A percentile compares a stretch with the other conserved stretches of the same genome.
These are phyloP conservation scores for Entonaema liquescens DNA, from an alignment of 495 filamentous ascomycete genomes.

Conservation along the genomic window DNA sequence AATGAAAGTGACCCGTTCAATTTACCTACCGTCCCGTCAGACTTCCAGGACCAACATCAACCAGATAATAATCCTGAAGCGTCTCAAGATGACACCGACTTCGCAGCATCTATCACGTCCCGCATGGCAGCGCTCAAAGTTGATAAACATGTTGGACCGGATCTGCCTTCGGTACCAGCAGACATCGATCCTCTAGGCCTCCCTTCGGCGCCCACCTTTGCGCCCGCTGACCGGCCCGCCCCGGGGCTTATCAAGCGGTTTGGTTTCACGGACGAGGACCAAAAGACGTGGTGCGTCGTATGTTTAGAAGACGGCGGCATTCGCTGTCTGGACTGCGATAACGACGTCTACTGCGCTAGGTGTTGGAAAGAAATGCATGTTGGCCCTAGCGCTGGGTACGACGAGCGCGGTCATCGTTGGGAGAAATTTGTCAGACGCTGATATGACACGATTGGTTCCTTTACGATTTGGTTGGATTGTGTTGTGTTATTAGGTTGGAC, in stretches of 20 bases:
- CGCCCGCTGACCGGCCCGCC: constrained; percentile 52
- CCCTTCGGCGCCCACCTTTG: constrained; percentile 64
- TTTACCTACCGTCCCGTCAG: constrained; percentile 51
- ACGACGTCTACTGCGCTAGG: constrained; percentile 69
- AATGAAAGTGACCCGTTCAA: constrained; percentile 30
- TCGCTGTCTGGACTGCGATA: constrained; percentile 69
- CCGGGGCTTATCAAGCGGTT: constrained; percentile 44
- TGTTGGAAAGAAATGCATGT: constrained; percentile 78
- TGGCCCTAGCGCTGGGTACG: constrained; percentile 63
- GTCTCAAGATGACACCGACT: constrained; percentile 39
- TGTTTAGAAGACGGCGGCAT: constrained; percentile 73
- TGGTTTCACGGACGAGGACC: constrained; percentile 67
- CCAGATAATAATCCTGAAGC: constrained; percentile 4
- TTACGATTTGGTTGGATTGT: constrained; percentile 5
- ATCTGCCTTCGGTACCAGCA: constrained; percentile 40
- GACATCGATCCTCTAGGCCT: constrained; percentile 54
- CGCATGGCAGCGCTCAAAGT: constrained; percentile 54
- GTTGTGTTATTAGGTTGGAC: background rate
- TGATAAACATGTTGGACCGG: constrained; percentile 20
- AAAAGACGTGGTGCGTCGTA: constrained; percentile 74
- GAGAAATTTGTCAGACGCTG: constrained; percentile 46
- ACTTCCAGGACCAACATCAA: constrained; percentile 43
- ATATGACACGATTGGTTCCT: constrained; percentile 11
- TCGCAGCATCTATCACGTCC: constrained; percentile 50
- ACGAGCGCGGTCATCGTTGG: constrained; percentile 63